Evolutionary conservation across 495 filamentous ascomycete species (phyloP).

Genomic region (Trichoderma erinaceum): DNA sequence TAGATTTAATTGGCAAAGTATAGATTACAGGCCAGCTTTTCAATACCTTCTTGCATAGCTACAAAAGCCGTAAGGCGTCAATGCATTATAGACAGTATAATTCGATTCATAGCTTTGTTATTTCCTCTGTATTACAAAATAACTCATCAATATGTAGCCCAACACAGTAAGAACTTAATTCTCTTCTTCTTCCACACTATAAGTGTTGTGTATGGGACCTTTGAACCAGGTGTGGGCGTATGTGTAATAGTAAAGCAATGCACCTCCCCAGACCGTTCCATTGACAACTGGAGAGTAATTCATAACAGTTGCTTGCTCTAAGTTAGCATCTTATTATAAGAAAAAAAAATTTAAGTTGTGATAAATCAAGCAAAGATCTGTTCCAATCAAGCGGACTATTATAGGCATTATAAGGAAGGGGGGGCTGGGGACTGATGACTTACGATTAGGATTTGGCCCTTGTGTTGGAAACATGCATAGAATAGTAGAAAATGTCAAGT

Average conservation of each 20-base stretch:
- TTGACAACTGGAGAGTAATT: slow-evolving; percentile 66
- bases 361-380: not conserved
- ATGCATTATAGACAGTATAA: no score
- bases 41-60: no score
- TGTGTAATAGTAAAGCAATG: slow-evolving; percentile 56
- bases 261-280: slow-evolving; percentile 54
- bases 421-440: not conserved
- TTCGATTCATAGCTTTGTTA: no score
- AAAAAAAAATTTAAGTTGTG: not conserved
- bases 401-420: no score
- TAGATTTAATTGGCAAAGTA: no score
- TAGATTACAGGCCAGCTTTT: no score
- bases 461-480: slow-evolving; percentile 54
- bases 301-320: slow-evolving; percentile 36
- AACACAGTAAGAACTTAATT: no score
- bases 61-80: no score
- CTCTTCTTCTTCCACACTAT: no score
- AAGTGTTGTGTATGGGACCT: slow-evolving; percentile 42
- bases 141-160: no score
- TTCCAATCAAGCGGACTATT: no score
- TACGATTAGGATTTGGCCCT: slow-evolving; percentile 45
- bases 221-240: slow-evolving; percentile 61
- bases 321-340: not conserved
- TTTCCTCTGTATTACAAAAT: no score
- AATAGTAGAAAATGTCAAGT: slow-evolving; percentile 50